Evolutionary conservation across 495 filamentous ascomycete species (phyloP).

Genomic region (Physcia stellaris): DNA sequence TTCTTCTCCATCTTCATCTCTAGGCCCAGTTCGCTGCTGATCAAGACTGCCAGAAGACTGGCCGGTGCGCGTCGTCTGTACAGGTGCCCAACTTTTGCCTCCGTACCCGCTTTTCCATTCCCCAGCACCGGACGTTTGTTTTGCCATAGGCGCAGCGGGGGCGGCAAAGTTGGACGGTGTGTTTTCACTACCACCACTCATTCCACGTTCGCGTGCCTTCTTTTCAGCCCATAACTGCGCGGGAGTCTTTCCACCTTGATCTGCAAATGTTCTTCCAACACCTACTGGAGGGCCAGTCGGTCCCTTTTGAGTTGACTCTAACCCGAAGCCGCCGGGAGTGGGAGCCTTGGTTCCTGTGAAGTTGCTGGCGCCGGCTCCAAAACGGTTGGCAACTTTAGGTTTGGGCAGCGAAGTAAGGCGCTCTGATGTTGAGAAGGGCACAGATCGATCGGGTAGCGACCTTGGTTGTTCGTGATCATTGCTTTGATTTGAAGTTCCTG

Average conservation of each 20-base stretch:
- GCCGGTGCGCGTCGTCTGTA: slow-evolving; percentile 57
- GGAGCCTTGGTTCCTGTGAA: slow-evolving; percentile 85
- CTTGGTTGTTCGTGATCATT: slow-evolving; percentile 32
- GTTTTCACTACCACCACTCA: slow-evolving; percentile 27
- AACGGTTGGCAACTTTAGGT: slow-evolving; percentile 83
- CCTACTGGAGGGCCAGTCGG: slow-evolving; percentile 47
- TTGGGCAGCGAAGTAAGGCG: slow-evolving; percentile 81
- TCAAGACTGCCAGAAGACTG: slow-evolving; percentile 45
- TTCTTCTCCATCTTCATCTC: slow-evolving; percentile 33
- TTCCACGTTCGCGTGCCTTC: slow-evolving; percentile 66
- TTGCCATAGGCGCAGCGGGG: slow-evolving; percentile 37
- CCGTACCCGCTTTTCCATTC: slow-evolving; percentile 84
- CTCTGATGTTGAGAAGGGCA: slow-evolving; percentile 55
- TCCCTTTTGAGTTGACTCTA: slow-evolving; percentile 33
- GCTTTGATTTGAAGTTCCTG: slow-evolving; percentile 19
- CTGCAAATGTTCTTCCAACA: slow-evolving; percentile 84
- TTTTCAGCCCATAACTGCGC: slow-evolving; percentile 96
- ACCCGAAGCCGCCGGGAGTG: slow-evolving; percentile 51
- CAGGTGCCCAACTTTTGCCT: slow-evolving; percentile 78
- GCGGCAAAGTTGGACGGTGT: slow-evolving; percentile 20
- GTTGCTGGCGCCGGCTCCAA: slow-evolving; percentile 47
- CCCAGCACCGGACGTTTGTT: slow-evolving; percentile 53
- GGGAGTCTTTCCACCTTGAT: slow-evolving; percentile 89
- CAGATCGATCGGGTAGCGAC: slow-evolving; percentile 51
- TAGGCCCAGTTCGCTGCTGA: slow-evolving; percentile 45